Evolutionary conservation across 2,329 filamentous ascomycete genomes (phyloP), one percentile per base, ranked within the genome.

Genomic region (Hypoxylon sp.): DNA sequence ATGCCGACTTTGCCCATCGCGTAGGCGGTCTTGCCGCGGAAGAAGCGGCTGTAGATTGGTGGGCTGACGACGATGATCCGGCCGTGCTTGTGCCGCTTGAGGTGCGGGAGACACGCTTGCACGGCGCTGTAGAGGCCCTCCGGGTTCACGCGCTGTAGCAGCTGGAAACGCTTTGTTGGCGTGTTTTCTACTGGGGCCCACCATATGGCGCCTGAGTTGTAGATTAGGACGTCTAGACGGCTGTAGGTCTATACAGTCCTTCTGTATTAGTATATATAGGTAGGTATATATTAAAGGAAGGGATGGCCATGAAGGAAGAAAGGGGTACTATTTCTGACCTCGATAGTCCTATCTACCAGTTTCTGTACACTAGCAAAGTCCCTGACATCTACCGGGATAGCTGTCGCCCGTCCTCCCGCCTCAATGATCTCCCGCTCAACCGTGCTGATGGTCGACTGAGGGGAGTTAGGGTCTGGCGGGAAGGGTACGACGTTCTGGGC

Each of bases 121-220:
- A 96, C 75, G 2, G 85, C 84, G 16, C 85, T 90, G 78, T 96
- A 96, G 0, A 96, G 81, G 0, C 93, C 93, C 71, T 93, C 89
- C 0, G 87, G 84, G 72, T 94, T 94, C 67, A 94, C 87, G 65
- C 83, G 82, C 78, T 94, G 91, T 89, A 94, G 92, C 70, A 91
- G 85, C 76, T 89, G 88, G 80, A 93, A 95, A n/a, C 91, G 85
- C 77, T 90, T 91, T 69, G 91, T 81, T 0, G 91, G 90, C 0
- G 92, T 95, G 48, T 89, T 86, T 54, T 89, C 85, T 0, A 96
- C 88, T 1, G 90, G 85, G 0, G 90, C 86, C 92, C 92, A 95
- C 90, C 90, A 96, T 70, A 96, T 94, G 2, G 93, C 93, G 41
- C 93, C 93, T 0, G 90, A 89, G 76, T 96, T 96, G 82, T 96